These are phyloP conservation scores for Eimeria zaria DNA, from an alignment of 169 alveolate species.

Conservation along the genomic window DNA sequence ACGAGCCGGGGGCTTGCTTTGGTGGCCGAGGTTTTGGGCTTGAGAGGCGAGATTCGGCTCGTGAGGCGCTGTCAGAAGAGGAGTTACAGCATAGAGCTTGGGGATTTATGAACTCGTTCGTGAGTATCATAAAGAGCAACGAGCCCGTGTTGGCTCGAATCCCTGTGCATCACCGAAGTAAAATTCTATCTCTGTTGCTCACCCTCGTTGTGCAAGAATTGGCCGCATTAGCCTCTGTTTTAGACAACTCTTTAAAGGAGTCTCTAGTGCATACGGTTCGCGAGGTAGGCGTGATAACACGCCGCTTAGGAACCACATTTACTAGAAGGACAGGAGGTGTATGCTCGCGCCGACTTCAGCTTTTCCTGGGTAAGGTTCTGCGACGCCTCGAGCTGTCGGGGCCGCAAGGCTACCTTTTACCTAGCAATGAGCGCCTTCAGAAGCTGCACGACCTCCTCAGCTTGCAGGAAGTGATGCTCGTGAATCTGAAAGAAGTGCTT, in stretches of 20 bases:
- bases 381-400: slow-evolving; percentile 23
- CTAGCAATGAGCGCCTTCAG: background rate
- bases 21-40: background rate
- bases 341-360: slow-evolving; percentile 24
- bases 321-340: slow-evolving; percentile 10
- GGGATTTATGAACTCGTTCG: background rate
- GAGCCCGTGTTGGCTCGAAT: slow-evolving; percentile 16
- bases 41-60: background rate
- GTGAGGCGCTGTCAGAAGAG: background rate
- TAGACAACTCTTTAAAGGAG: background rate
- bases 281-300: background rate
- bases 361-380: background rate
- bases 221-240: slow-evolving; percentile 6
- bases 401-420: background rate
- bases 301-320: slow-evolving; percentile 9
- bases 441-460: background rate
- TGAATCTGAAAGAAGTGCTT: background rate
- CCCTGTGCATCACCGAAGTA: slow-evolving; percentile 4
- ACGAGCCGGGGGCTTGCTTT: background rate
- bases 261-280: background rate
- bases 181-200: background rate
- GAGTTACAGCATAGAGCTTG: background rate
- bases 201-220: slow-evolving; percentile 22
- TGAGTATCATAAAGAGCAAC: background rate
- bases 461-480: slow-evolving; percentile 3